Evolutionary conservation across 306 rosid genomes (phyloP).

Genomic region (Medicago ruthenica): DNA sequence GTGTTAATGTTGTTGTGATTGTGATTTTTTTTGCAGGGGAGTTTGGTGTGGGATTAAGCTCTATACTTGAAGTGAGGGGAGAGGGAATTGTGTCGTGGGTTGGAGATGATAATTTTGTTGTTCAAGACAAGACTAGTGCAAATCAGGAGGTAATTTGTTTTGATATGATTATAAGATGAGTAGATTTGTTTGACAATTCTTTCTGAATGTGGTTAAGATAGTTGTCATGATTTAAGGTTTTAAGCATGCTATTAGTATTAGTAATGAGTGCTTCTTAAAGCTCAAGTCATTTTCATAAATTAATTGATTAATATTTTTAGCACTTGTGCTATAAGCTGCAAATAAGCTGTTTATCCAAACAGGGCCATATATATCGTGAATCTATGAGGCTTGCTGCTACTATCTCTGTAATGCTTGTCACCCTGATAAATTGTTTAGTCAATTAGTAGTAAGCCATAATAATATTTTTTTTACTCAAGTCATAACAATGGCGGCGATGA

Average conservation of each 20-base stretch:
- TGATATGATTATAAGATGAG: conserved; percentile 14
- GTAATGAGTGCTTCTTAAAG: neutral
- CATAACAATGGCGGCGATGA: too few relatives aligned
- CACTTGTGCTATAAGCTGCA: too few relatives aligned
- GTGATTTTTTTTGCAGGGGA: conserved; percentile 56
- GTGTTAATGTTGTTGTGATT: conserved; percentile 18
- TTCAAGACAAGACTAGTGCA: conserved; percentile 60
- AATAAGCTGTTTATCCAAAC: too few relatives aligned
- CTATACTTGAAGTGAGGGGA: conserved; percentile 72
- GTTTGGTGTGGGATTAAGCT: conserved; percentile 61
- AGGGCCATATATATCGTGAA: neutral
- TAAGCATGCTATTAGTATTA: too few relatives aligned
- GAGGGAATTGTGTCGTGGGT: conserved; percentile 67
- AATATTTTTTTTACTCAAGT: too few relatives aligned
- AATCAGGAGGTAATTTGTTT: conserved; percentile 61
- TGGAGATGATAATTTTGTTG: conserved; percentile 71
- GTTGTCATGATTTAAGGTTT: conserved; percentile 23
- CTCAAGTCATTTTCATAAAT: conserved; percentile 7
- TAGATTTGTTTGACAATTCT: neutral
- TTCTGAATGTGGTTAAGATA: conserved; percentile 10
- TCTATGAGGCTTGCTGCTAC: neutral
- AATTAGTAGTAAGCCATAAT: neutral
- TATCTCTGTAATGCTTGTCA: neutral
- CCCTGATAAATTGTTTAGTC: neutral
- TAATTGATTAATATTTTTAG: too few relatives aligned